Evolutionary conservation across 441 rosid species (phyloP), one percentile per base, ranked within the genome.

Genomic region (Erodium moschatum): DNA sequence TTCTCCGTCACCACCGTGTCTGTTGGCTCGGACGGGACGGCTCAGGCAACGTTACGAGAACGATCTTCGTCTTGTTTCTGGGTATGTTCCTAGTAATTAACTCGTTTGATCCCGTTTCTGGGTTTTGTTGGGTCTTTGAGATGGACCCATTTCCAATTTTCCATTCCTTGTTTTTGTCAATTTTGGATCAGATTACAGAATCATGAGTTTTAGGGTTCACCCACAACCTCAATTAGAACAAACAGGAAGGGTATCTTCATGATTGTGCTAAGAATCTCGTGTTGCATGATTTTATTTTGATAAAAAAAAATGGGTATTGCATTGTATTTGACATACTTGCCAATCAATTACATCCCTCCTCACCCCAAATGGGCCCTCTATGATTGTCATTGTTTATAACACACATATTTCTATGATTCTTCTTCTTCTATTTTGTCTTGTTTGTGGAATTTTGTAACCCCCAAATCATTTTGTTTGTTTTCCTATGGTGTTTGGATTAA

Each of bases 51-150:
- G 92, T 70, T 89, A 89, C 66, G 89, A 85, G 78, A 76, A 87
- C 73, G 83, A 87, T 68, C 72, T 85, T 35, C 87, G 96, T 21
- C 96, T 87, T 71, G 96, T 89, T 76, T 86, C 96, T 68, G 96
- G 96, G 92, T 89, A 73, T 65, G 24, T 42, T 38, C 8, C 44
- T 38, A 5, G 44, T 38, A 5, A 9, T 5, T 38, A 40, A 40
- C 12, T 42, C 48, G n/a, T 42, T 9, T 11, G 13, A 42, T 42
- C 48, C 3, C 13, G 3, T 0, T 42, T 42, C 48, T 42, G 48
- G 60, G 60, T 52, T 15, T 52, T 13, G 19, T n/a, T 52, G 20
- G 60, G 60, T 15, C 6, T 52, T 52, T 52, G 8, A 1, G 5
- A 16, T 52, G 19, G 8, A 52, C 19, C 19, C 9, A 1, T 52